Percentiles rank a stretch among this genome's conserved stretches.
These are phyloP conservation scores for Flaveria floridana DNA, from an alignment of 140 eudicot genomes.

Conservation along the genomic window DNA sequence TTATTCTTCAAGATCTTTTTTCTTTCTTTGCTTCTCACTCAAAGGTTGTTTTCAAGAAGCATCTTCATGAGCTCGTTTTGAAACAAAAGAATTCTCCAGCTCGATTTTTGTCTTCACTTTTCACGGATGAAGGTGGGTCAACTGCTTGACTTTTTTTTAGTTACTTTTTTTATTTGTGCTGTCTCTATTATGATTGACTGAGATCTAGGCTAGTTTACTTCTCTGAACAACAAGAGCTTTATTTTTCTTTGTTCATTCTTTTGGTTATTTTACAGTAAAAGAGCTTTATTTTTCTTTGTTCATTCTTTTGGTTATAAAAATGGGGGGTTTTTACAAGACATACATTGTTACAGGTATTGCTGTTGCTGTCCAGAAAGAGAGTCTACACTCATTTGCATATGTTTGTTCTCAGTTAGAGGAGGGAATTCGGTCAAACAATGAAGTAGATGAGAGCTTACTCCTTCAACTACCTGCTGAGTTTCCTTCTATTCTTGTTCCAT, in stretches of 20 bases:
- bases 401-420: slow-evolving; percentile 62
- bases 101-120: slow-evolving; percentile 54
- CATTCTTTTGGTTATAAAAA: background rate
- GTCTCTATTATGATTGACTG: slow-evolving; percentile 4
- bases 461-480: slow-evolving; percentile 58
- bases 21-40: slow-evolving; percentile 66
- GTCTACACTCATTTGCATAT: slow-evolving; percentile 57
- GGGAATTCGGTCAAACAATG: slow-evolving; percentile 29
- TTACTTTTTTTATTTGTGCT: background rate
- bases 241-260: too few relatives aligned
- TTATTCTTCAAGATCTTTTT: slow-evolving; percentile 58
- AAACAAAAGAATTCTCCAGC: slow-evolving; percentile 53
- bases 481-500: slow-evolving; percentile 72
- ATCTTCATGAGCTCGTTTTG: slow-evolving; percentile 54
- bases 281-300: slow-evolving; percentile 2
- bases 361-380: slow-evolving; percentile 60
- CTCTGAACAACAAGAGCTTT: background rate
- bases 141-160: background rate
- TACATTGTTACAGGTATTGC: slow-evolving; percentile 50
- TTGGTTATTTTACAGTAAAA: too few relatives aligned
- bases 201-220: slow-evolving; percentile 4
- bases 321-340: slow-evolving; percentile 16
- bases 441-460: slow-evolving; percentile 52
- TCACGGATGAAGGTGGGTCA: slow-evolving; percentile 59
- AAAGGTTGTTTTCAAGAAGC: slow-evolving; percentile 52